A percentile compares a stretch with the other conserved stretches of the same genome.
phyloP scores from a whole-genome alignment of 441 rosid species.

The Codiaeum variegatum region DNA sequence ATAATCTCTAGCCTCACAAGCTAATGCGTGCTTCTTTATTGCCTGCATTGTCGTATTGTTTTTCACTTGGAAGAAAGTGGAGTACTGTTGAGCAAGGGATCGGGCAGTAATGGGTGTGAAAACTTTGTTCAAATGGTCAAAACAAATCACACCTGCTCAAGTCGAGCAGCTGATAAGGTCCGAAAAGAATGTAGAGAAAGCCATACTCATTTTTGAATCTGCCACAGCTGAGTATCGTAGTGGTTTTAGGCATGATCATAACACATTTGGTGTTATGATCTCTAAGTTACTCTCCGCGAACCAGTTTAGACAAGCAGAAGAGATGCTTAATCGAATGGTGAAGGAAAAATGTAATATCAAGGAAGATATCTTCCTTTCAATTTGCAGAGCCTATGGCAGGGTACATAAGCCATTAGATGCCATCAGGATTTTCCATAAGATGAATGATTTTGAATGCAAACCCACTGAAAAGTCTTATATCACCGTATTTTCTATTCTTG shows the following conservation, averaged over 20 bases:
- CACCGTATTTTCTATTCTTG: slow-evolving; percentile 63
- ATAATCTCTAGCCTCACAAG: not conserved
- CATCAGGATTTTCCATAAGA: slow-evolving; percentile 56
- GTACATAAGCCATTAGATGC: slow-evolving; percentile 75
- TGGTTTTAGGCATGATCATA: slow-evolving; percentile 60
- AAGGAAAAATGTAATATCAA: slow-evolving; percentile 45
- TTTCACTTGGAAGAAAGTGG: not conserved
- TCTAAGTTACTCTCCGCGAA: slow-evolving; percentile 64
- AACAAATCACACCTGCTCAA: slow-evolving; percentile 50
- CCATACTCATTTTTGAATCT: slow-evolving; percentile 58
- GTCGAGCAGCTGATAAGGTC: slow-evolving; percentile 63
- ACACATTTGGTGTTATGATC: slow-evolving; percentile 56
- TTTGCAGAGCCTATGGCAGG: slow-evolving; percentile 74
- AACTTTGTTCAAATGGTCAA: slow-evolving; percentile 62
- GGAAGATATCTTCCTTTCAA: slow-evolving; percentile 61
- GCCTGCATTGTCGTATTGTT: not conserved
- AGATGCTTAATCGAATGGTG: slow-evolving; percentile 65
- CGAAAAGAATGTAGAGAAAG: slow-evolving; percentile 60
- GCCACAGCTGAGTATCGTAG: slow-evolving; percentile 70
- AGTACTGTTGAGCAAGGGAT: not conserved
- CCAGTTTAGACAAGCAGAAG: slow-evolving; percentile 68
- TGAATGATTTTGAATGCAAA: slow-evolving; percentile 61
- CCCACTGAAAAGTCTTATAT: slow-evolving; percentile 56
- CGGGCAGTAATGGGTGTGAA: slow-evolving; percentile 14
- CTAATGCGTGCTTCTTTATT: not conserved